phyloP scores from a whole-genome alignment of 176 grass and related monocot genomes.

The Ampelocalamus luodianensis region DNA sequence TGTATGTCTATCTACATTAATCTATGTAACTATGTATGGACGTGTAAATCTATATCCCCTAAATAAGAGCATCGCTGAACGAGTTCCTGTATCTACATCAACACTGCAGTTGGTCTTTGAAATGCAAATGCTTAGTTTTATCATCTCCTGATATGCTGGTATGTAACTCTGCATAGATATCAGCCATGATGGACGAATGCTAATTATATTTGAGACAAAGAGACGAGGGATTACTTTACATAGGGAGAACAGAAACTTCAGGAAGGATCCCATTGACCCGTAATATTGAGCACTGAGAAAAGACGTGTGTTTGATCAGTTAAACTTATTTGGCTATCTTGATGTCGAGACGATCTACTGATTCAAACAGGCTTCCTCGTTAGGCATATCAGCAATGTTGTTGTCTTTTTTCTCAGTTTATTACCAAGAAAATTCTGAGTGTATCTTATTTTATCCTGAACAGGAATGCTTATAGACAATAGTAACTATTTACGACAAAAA shows the following conservation, averaged over 20 bases:
- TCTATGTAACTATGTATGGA: constrained; percentile 10
- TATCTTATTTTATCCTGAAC: neutral
- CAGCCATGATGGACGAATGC: neutral
- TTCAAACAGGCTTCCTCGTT: neutral
- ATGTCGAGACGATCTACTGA: neutral
- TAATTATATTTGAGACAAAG: constrained; percentile 1
- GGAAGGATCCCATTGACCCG: neutral
- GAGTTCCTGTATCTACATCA: neutral
- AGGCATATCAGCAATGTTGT: neutral
- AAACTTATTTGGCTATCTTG: neutral
- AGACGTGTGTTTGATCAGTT: neutral
- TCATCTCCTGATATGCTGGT: neutral
- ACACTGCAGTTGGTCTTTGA: neutral
- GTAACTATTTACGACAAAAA: neutral
- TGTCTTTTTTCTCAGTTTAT: neutral
- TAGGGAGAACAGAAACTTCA: neutral
- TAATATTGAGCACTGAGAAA: neutral
- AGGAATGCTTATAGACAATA: neutral
- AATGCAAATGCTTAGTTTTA: neutral
- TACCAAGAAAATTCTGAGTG: neutral
- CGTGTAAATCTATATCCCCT: constrained; percentile 19
- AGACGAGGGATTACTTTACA: neutral
- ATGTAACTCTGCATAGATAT: constrained; percentile 1
- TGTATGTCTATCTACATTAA: neutral
- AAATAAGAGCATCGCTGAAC: constrained; percentile 31